Evolutionary conservation across 257 asterid species (phyloP), one percentile per base, ranked within the genome.

Genomic region (Striga asiatica): DNA sequence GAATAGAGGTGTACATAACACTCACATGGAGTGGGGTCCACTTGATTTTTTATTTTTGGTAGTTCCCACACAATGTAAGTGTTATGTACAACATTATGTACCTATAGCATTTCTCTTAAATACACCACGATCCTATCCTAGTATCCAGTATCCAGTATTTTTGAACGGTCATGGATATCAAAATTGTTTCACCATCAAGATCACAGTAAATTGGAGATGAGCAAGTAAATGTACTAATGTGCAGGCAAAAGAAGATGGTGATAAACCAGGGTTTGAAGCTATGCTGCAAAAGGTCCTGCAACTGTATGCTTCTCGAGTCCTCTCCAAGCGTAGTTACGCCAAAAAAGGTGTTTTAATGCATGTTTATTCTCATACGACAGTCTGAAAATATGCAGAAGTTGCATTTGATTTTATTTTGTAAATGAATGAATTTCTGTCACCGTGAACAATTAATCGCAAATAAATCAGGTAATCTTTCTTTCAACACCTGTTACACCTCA

Each of bases 251-350:
- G 85, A 69, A 68, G 98, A 91, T 19, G 88, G 92, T 53, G 97
- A 87, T 67, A 91, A 91, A 71, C 98, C 97, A 0, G 98, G 98
- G 57, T 93, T 91, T 57, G 95, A 87, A 74, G 98, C 95, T 62
- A 91, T 91, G 98, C 34, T 91, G 75, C 98, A 87, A 74, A 91
- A 80, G 65, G 96, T 91, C 69, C 62, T 87, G 60, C 98, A 91
- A 69, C 73, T 91, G 57, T 91, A 91, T 77, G 96, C 97, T 76
- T 82, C 95, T 28, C 76, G 73, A 71, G 67, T 81, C 64, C 97
- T 92, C 46, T 92, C 95, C 29, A 92, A 92, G 69, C 94, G 93
- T 60, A 84, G 94, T 71, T 87, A 88, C 60, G 95, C 98, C 54
- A 78, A 54, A 70, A 91, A 82, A 78, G 96, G 98, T 85, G 21